Base-by-base conservation (phyloP, 1,284 basidiomycete species). In the Coniophora puteana region DNA sequence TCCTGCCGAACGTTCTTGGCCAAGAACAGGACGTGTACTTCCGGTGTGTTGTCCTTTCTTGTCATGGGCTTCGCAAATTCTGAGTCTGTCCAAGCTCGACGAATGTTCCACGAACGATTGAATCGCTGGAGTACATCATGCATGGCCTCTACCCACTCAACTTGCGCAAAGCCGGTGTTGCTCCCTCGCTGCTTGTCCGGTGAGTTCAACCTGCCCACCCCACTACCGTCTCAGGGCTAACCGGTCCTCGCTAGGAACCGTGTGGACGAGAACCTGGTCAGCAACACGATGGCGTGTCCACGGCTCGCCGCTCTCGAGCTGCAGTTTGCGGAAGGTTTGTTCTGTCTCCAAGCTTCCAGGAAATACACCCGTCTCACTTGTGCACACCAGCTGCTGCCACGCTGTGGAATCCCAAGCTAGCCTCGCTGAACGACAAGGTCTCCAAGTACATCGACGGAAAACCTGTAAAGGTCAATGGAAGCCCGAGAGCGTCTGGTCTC, bases 401-500 rank as follows among this genome's bases (percentile, higher is more conserved):
- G 1, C 68, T 73, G 1, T 83, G 78, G 63, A 89, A 89, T 44
- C 72, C 71, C n/a, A 70, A 68, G 4, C 67, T 92, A 1, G 75
- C 79, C 48, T 66, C 67, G 17, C 62, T 90, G 13, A 85, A 92
- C 52, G 63, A 63, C 36, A 78, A 76, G 43, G 42, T 91, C 5
- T 80, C 81, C 1, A 83, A 80, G 50, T 87, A 87, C 49, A 68
- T 86, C 21, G 72, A 74, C n/a, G 84, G 82, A 0, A 76, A 76
- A 29, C 79, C 83, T 3, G 65, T 89, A 10, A 75, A 86, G 13
- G 64, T 91, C 4, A 86, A 91, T 48, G 86, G 87, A 1, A 80
- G 77, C 50, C 89, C 89, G 4, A 67, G 86, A 44, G 80, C 84
- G 5, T 87, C 81, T 13, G 89, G 88, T 5, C 72, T 92, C n/a